phyloP scores from a whole-genome alignment of 352 stramenopile species.

The Phytophthora fragariaefolia region DNA sequence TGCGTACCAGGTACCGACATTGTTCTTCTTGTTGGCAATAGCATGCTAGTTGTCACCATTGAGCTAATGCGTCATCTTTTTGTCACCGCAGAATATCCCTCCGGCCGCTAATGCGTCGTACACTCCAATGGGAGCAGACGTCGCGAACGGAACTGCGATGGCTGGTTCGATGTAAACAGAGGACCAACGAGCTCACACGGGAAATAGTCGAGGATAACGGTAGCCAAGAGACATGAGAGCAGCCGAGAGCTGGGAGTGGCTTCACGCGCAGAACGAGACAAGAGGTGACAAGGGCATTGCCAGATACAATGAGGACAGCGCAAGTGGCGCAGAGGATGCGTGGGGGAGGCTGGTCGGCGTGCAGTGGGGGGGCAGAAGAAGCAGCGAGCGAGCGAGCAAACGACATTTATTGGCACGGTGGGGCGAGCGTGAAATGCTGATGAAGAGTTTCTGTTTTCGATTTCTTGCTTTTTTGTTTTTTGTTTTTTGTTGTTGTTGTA shows the following conservation, averaged over 20 bases:
- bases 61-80: slow-evolving; percentile 12
- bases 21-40: slow-evolving; percentile 26
- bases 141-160: slow-evolving; percentile 80
- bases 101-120: slow-evolving; percentile 68
- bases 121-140: slow-evolving; percentile 68
- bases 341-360: slow-evolving; percentile 13
- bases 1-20: slow-evolving; percentile 76
- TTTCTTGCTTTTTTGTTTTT: slow-evolving; percentile 19
- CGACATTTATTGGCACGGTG: slow-evolving; percentile 40
- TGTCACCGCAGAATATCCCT: slow-evolving; percentile 64
- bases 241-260: slow-evolving; percentile 10
- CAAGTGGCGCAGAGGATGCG: slow-evolving; percentile 12
- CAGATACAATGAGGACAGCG: slow-evolving; percentile 11
- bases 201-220: slow-evolving; percentile 14
- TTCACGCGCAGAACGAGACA: slow-evolving; percentile 15
- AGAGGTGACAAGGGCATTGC: slow-evolving; percentile 27
- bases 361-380: slow-evolving; percentile 5
- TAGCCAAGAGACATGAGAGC: slow-evolving; percentile 14
- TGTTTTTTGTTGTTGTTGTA: slow-evolving; percentile 31
- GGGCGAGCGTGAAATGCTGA: slow-evolving; percentile 36
- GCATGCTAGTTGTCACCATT: slow-evolving; percentile 1
- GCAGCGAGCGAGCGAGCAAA: slow-evolving; percentile 25
- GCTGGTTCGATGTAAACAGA: slow-evolving; percentile 66
- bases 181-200: neutral
- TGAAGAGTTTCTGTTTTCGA: slow-evolving; percentile 37